Percentiles rank a stretch among this genome's conserved stretches.
phyloP scores from a whole-genome alignment of 1,139 yeast species.

The Sugiyamaella novakii region DNA sequence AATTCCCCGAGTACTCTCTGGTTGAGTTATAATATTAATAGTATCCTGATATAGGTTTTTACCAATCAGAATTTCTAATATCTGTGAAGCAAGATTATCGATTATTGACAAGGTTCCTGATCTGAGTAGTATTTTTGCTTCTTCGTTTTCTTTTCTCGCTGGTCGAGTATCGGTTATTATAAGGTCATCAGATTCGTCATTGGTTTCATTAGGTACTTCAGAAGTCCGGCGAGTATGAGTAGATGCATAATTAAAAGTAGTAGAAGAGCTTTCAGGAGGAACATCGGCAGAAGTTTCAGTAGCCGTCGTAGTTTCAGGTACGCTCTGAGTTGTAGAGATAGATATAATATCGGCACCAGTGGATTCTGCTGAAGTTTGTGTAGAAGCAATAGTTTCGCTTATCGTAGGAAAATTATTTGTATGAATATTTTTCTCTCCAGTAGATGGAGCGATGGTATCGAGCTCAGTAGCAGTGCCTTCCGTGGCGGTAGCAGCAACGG shows the following conservation, averaged over 20 bases:
- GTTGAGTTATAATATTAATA: slow-evolving; percentile 68
- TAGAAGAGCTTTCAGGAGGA: background rate
- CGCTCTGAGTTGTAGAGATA: background rate
- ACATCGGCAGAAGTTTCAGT: background rate
- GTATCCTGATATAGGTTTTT: slow-evolving; percentile 73
- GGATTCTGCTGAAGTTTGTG: background rate
- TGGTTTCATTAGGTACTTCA: background rate
- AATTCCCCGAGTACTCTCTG: slow-evolving; percentile 70
- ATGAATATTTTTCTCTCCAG: background rate
- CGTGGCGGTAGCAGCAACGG: background rate
- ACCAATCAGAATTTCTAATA: slow-evolving; percentile 62
- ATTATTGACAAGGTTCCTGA: slow-evolving; percentile 58
- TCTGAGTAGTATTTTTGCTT: slow-evolving; percentile 3
- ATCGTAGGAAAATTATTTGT: background rate
- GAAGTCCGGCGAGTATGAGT: background rate
- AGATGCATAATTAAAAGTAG: background rate
- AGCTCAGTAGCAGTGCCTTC: background rate
- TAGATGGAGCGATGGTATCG: background rate
- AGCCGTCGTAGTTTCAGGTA: background rate
- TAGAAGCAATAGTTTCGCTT: background rate
- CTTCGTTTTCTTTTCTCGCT: background rate
- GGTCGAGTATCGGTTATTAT: background rate
- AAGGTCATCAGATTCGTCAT: background rate
- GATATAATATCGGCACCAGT: background rate
- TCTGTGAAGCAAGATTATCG: slow-evolving; percentile 74